A percentile compares a stretch with the other conserved stretches of the same genome.
phyloP scores from a whole-genome alignment of 495 filamentous ascomycete species.

The Xylaria palmicola region DNA sequence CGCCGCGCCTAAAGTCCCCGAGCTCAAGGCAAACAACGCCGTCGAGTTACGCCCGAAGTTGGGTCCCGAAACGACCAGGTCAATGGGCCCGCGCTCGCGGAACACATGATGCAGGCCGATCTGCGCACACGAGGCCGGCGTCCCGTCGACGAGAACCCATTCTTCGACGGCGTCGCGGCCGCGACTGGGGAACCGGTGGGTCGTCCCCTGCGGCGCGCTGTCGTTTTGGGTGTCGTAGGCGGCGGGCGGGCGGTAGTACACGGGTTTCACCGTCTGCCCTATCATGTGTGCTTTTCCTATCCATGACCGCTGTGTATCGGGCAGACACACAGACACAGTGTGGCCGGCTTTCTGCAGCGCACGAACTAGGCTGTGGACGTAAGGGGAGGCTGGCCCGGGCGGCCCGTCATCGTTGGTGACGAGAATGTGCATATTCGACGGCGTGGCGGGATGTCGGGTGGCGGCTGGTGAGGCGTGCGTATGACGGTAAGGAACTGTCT shows the following conservation, averaged over 20 bases:
- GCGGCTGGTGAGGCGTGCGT: too few species aligned
- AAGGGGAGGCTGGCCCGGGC: conserved; percentile 87
- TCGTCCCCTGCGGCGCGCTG: conserved; percentile 23
- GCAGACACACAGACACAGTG: conserved; percentile 83
- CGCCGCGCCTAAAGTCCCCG: conserved; percentile 86
- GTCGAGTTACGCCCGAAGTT: conserved; percentile 97
- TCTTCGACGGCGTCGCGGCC: conserved; percentile 61
- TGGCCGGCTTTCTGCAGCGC: conserved; percentile 77
- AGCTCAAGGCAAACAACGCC: conserved; percentile 83
- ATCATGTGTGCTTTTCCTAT: conserved; percentile 97
- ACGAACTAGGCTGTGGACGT: conserved; percentile 81
- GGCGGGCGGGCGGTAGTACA: conserved; percentile 76
- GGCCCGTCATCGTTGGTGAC: conserved; percentile 90
- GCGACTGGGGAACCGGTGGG: conserved; percentile 44
- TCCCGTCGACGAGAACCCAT: conserved; percentile 90
- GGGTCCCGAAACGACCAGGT: conserved; percentile 85
- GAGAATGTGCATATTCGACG: conserved; percentile 41
- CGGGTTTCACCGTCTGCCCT: conserved; percentile 77
- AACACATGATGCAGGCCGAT: conserved; percentile 89
- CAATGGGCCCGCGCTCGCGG: conserved; percentile 70
- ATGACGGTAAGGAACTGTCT: too few species aligned
- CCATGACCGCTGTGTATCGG: conserved; percentile 91
- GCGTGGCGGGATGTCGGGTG: neutral
- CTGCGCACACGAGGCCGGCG: conserved; percentile 84
- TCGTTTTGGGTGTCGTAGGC: conserved; percentile 44